phyloP scores from a whole-genome alignment of 805 yeast genomes.

The Lipomyces kockii region DNA sequence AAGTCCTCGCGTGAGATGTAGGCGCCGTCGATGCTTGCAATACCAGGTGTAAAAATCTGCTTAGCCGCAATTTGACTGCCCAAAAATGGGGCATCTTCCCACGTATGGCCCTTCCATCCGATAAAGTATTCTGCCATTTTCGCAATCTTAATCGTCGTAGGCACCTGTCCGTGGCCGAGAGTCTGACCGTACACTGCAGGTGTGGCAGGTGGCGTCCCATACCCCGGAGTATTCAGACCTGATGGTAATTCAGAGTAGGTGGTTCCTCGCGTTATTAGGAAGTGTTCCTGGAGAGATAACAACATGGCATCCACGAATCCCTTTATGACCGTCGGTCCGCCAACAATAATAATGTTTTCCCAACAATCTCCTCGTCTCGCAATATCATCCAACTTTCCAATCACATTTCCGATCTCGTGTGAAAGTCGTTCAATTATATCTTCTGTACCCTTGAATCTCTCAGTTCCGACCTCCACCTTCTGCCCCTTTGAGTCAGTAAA shows the following conservation, averaged over 20 bases:
- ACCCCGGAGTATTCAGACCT: conserved; percentile 43
- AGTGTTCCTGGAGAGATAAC: conserved; percentile 60
- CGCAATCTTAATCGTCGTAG: conserved; percentile 69
- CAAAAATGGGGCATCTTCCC: conserved; percentile 75
- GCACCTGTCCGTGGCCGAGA: conserved; percentile 65
- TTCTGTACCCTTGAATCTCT: conserved; percentile 81
- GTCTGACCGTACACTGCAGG: conserved; percentile 21
- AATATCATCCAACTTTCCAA: conserved; percentile 66
- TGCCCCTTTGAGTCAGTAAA: conserved; percentile 67
- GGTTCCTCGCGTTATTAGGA: conserved; percentile 50
- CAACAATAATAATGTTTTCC: conserved; percentile 79
- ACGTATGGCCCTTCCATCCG: conserved; percentile 84
- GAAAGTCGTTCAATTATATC: conserved; percentile 62
- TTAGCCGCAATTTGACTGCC: conserved; percentile 89
- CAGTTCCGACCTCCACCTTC: conserved; percentile 76
- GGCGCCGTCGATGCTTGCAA: conserved; percentile 61
- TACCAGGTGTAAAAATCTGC: conserved; percentile 68
- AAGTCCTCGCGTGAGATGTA: conserved; percentile 73
- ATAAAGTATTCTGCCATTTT: conserved; percentile 91
- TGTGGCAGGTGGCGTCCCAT: conserved; percentile 45
- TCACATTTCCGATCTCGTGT: conserved; percentile 56
- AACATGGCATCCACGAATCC: conserved; percentile 78
- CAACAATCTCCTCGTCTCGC: conserved; percentile 79
- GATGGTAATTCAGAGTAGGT: conserved; percentile 49
- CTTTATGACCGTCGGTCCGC: conserved; percentile 72